phyloP scores from a whole-genome alignment of 352 stramenopile genomes.

The Globisporangium megalacanthum region DNA sequence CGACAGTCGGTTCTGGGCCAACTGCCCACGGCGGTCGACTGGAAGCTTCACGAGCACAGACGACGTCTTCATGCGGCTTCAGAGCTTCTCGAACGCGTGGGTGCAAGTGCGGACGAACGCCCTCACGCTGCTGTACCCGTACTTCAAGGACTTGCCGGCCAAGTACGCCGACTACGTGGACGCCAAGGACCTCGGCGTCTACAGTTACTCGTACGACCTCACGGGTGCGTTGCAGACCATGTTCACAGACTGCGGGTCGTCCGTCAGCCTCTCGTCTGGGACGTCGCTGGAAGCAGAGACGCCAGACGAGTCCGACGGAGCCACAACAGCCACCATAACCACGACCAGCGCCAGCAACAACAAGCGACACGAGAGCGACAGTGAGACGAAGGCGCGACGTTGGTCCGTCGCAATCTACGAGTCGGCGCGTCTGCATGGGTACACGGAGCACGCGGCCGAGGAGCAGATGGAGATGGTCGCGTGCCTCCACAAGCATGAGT shows the following conservation, averaged over 20 bases:
- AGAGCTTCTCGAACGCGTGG: constrained; percentile 16
- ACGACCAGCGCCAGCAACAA: not conserved
- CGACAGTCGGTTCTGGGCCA: constrained; percentile 28
- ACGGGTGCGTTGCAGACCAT: constrained; percentile 39
- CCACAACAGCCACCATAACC: too few relatives aligned
- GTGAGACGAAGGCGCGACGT: constrained; percentile 17
- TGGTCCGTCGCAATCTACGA: constrained; percentile 51
- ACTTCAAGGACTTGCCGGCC: constrained; percentile 54
- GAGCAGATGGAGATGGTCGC: constrained; percentile 51
- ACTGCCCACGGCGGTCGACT: constrained; percentile 18
- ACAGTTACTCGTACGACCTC: constrained; percentile 62
- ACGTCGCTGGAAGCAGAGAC: constrained; percentile 8
- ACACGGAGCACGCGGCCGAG: constrained; percentile 25
- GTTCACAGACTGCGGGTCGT: constrained; percentile 35
- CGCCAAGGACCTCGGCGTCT: constrained; percentile 36
- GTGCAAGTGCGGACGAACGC: constrained; percentile 31
- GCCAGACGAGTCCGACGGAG: not conserved
- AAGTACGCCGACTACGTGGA: constrained; percentile 33
- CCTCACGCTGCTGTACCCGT: constrained; percentile 43
- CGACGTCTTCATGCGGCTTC: constrained; percentile 23
- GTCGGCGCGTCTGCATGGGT: constrained; percentile 36
- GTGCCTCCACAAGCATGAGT: constrained; percentile 51
- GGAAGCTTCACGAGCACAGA: constrained; percentile 17
- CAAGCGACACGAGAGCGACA: constrained; percentile 1
- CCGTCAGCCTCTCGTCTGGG: constrained; percentile 22